These are phyloP conservation scores for Amanita pseudoporphyria DNA, from an alignment of 768 basidiomycete species.

Conservation along the genomic window DNA sequence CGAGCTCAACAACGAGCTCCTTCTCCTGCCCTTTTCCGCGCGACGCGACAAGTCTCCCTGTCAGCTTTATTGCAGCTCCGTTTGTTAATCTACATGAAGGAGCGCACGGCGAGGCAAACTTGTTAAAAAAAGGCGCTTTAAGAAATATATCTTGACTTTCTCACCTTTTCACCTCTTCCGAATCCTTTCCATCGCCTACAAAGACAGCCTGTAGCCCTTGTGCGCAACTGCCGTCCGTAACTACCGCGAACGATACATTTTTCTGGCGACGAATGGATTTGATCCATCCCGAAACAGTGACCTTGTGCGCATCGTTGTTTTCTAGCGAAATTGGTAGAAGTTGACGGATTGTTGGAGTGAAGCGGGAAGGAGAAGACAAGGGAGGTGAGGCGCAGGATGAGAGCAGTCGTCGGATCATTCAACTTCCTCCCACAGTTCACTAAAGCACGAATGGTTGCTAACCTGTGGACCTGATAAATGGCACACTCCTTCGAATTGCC, in stretches of 20 bases:
- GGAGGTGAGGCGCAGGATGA: no score
- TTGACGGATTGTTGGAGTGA: constrained; percentile 23
- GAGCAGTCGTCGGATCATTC: no score
- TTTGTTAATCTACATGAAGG: constrained; percentile 14
- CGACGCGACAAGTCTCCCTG: constrained; percentile 33
- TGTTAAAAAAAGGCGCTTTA: background rate
- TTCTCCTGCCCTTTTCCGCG: constrained; percentile 37
- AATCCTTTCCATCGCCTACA: constrained; percentile 24
- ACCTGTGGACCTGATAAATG: no score
- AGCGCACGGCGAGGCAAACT: background rate
- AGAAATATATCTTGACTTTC: constrained; percentile 2
- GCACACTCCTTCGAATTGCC: no score
- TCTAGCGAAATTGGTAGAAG: constrained; percentile 13
- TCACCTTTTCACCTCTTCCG: constrained; percentile 21
- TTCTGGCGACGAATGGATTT: constrained; percentile 83
- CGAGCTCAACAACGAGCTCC: constrained; percentile 36
- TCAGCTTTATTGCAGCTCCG: constrained; percentile 14
- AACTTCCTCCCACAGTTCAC: no score
- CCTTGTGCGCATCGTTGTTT: constrained; percentile 6
- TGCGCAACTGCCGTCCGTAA: constrained; percentile 72
- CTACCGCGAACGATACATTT: constrained; percentile 73
- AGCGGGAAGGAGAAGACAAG: constrained; percentile 2
- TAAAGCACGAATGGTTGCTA: no score
- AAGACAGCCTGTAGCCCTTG: constrained; percentile 77
- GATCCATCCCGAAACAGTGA: constrained; percentile 73